Percentiles rank a stretch among this genome's conserved stretches.
Conservation (phyloP, 441 rosid genomes). For the Rhodomyrtus psidioides region DNA sequence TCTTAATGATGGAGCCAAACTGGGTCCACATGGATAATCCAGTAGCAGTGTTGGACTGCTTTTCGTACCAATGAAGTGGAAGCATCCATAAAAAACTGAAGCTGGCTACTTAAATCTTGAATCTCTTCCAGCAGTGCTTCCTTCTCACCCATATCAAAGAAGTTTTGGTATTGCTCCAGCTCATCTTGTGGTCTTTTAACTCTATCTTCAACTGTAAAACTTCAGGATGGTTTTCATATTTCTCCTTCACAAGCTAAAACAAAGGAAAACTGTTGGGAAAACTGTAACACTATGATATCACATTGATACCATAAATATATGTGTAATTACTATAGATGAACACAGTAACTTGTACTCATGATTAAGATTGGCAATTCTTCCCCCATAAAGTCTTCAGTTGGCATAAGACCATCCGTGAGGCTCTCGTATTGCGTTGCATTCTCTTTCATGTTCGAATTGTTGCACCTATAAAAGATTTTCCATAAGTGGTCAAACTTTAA, state of each 20-base stretch:
- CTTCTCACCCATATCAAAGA: conserved; percentile 78
- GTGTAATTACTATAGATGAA: not conserved
- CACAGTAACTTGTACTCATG: conserved; percentile 71
- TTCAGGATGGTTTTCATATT: conserved; percentile 88
- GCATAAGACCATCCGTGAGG: conserved; percentile 92
- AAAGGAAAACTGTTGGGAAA: not conserved
- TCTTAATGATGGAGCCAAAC: conserved; percentile 25
- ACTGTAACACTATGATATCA: not conserved
- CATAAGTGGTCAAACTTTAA: not conserved
- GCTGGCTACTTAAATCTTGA: conserved; percentile 77
- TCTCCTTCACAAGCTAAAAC: conserved; percentile 79
- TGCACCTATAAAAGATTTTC: conserved; percentile 51
- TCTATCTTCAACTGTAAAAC: conserved; percentile 60
- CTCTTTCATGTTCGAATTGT: conserved; percentile 97
- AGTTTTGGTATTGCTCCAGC: conserved; percentile 66
- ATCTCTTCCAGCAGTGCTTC: conserved; percentile 90
- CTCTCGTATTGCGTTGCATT: conserved; percentile 83
- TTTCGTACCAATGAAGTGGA: conserved; percentile 43
- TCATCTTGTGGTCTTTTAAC: conserved; percentile 72
- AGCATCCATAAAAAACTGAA: conserved; percentile 64
- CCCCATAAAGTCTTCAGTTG: conserved; percentile 76
- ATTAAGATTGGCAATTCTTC: conserved; percentile 64
- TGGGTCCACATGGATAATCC: conserved; percentile 52
- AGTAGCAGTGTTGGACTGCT: conserved; percentile 41
- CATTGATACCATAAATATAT: not conserved